These are phyloP conservation scores for Fragilariopsis cylindrus DNA, from an alignment of 108 stramenopile species.

Conservation along the genomic window DNA sequence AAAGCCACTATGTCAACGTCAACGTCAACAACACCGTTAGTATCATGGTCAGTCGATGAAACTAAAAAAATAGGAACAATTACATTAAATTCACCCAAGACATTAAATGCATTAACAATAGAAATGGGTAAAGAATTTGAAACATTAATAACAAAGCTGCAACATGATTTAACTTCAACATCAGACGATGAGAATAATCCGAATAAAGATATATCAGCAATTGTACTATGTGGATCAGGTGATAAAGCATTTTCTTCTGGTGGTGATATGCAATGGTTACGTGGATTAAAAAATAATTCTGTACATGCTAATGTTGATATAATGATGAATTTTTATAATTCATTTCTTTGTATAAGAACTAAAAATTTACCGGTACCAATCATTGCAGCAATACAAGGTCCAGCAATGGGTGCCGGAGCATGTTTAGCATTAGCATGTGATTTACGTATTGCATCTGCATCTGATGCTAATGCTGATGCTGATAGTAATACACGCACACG, in stretches of 20 bases:
- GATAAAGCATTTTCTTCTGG: constrained; percentile 75
- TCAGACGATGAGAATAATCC: neutral
- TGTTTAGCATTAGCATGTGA: constrained; percentile 79
- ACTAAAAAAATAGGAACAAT: constrained; percentile 49
- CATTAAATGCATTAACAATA: constrained; percentile 76
- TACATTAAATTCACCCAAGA: constrained; percentile 50
- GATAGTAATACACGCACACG: neutral
- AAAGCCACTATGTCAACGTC: too few species aligned
- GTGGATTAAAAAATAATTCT: constrained; percentile 36
- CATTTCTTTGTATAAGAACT: constrained; percentile 67
- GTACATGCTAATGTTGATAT: constrained; percentile 59
- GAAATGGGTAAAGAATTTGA: constrained; percentile 75
- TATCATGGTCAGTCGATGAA: constrained; percentile 30
- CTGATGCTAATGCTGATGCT: constrained; percentile 3
- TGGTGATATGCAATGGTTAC: constrained; percentile 70
- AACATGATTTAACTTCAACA: constrained; percentile 22
- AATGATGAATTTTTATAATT: constrained; percentile 71
- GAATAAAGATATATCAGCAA: constrained; percentile 41
- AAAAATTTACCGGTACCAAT: constrained; percentile 61
- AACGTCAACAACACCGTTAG: constrained; percentile 15
- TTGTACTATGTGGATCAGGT: constrained; percentile 64
- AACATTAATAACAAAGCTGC: constrained; percentile 22
- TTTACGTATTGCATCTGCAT: constrained; percentile 45
- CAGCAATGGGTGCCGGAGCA: constrained; percentile 76
- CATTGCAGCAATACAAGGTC: constrained; percentile 74